Base-by-base conservation (phyloP, 139 green algal genomes). In the Picochlorum sp. region DNA sequence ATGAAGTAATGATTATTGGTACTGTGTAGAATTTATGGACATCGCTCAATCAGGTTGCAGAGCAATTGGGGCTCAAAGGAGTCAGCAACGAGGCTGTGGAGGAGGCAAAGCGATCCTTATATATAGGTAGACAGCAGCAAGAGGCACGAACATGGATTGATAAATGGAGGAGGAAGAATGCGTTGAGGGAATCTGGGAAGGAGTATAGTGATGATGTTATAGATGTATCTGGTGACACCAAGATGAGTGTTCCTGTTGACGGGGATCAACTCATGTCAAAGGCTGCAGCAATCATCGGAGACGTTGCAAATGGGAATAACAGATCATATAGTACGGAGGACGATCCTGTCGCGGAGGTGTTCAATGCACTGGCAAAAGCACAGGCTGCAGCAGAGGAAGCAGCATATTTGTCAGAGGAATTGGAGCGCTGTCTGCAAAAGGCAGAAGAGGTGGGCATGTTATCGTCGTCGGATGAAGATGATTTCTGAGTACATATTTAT, bases 331-430 rank as follows among this genome's bases (percentile, higher is more conserved):
- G 23, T 59, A 31, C 8, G 41, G 13, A 18, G 1, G 28, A 70
- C 30, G 60, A 66, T 20, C 58, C 69, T 11, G 56, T 60, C 6
- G 49, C 37, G 11, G 69, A 49, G 14, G 69, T 75, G 14, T 64
- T 71, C 37, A 30, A 18, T 23, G 69, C 69, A 15, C 62, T 75
- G 37, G 69, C 69, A 44, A 62, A 55, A 0, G 69, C 69, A 52
- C 62, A 75, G 54, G 51, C 30, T 1, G 69, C 69, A 10, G 69
- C 69, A 15, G 62, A 75, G 52, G 69, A 71, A 61, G 69, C 69
- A 11, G 69, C 69, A 6, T 45, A 51, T 13, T 47, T 63, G 0
- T 67, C 55, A 28, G 37, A 37, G 2, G 69, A 51, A 3, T 23
- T 75, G 26, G 69, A 75, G 54, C 44, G 24, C 9, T 63, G 62